Conservation (phyloP, 1,284 basidiomycete species). For the Golubevia pallescens region DNA sequence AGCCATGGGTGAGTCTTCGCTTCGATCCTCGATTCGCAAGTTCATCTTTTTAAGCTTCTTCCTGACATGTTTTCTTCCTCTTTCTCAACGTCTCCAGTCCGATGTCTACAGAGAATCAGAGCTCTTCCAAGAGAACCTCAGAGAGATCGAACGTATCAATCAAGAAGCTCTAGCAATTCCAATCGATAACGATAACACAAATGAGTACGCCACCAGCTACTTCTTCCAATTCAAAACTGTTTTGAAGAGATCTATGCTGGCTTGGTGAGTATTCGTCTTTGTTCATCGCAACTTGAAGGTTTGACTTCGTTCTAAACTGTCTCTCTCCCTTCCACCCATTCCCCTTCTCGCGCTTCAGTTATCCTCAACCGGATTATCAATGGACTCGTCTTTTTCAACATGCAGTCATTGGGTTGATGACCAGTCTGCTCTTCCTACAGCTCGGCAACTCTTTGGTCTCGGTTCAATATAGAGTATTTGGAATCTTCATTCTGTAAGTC, state of each 20-base stretch:
- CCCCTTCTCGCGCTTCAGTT: no score
- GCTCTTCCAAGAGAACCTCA: constrained; percentile 39
- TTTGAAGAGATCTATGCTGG: constrained; percentile 36
- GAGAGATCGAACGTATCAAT: constrained; percentile 38
- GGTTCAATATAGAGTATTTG: constrained; percentile 48
- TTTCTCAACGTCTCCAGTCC: no score
- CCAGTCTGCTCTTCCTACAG: constrained; percentile 47
- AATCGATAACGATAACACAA: no score
- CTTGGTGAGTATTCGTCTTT: constrained; percentile 23
- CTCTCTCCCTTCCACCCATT: no score
- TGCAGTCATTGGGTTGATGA: constrained; percentile 39
- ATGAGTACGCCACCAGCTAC: constrained; percentile 47
- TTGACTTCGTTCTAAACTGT: no score
- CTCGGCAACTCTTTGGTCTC: constrained; percentile 37
- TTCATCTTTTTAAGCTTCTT: no score
- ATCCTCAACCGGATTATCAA: constrained; percentile 48
- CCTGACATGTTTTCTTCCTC: no score
- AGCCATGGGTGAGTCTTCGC: constrained; percentile 25
- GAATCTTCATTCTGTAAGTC: constrained; percentile 47
- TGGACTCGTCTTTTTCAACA: constrained; percentile 56
- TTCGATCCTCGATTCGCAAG: no score
- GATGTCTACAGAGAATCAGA: constrained; percentile 46
- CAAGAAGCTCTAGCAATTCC: constrained; percentile 18
- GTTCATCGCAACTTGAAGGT: no score
- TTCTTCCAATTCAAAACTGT: constrained; percentile 45